phyloP scores from a whole-genome alignment of 2,329 filamentous ascomycete species.

The Fusarium piperis region DNA sequence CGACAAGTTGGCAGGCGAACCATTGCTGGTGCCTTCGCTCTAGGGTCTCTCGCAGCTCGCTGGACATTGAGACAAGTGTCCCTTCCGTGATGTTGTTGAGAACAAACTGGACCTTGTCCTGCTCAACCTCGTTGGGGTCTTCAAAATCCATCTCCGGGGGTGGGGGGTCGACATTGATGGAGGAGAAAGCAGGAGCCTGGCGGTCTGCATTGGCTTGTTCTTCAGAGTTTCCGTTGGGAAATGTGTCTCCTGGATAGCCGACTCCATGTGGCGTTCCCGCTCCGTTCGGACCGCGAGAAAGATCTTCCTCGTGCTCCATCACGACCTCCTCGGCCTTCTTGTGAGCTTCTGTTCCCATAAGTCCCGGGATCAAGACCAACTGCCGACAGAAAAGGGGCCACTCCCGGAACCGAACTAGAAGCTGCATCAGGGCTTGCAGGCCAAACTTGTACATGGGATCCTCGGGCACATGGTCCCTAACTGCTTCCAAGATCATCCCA shows the following conservation, averaged over 20 bases:
- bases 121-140: slow-evolving; percentile 83
- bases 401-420: slow-evolving; percentile 83
- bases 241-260: slow-evolving; percentile 55
- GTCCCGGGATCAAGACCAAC: slow-evolving; percentile 80
- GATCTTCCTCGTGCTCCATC: slow-evolving; percentile 71
- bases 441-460: slow-evolving; percentile 99
- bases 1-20: slow-evolving; percentile 95
- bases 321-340: slow-evolving; percentile 85
- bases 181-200: slow-evolving; percentile 76
- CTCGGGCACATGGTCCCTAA: slow-evolving; percentile 83
- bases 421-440: slow-evolving; percentile 90
- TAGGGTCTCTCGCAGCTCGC: slow-evolving; percentile 81
- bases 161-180: slow-evolving; percentile 79
- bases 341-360: slow-evolving; percentile 87
- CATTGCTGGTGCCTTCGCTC: slow-evolving; percentile 88
- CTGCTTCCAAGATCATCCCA: slow-evolving; percentile 97
- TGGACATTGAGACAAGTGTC: slow-evolving; percentile 85
- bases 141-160: slow-evolving; percentile 73
- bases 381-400: slow-evolving; percentile 96
- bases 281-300: slow-evolving; percentile 65
- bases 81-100: slow-evolving; percentile 95
- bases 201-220: slow-evolving; percentile 68
- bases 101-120: slow-evolving; percentile 94
- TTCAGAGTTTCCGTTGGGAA: slow-evolving; percentile 77
- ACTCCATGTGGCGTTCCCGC: slow-evolving; percentile 50